Conservation (phyloP, 495 filamentous ascomycete genomes). For the Margaritispora aquatica region DNA sequence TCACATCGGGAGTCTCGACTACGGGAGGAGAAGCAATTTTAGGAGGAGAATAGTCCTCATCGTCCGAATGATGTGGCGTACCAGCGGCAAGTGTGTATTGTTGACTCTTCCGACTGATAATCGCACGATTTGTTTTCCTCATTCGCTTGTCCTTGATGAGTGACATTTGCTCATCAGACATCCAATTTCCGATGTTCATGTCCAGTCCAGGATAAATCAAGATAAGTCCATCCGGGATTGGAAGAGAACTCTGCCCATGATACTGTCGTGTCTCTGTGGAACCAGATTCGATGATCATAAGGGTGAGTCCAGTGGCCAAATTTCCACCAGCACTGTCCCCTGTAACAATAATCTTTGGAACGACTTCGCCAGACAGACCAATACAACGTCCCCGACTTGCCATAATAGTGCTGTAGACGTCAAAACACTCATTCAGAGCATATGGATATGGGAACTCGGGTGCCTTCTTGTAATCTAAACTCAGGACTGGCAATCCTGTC, state of each 20-base stretch:
- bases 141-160: constrained; percentile 79
- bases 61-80: constrained; percentile 60
- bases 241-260: constrained; percentile 55
- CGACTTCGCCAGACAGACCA: constrained; percentile 65
- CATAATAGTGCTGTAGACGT: constrained; percentile 81
- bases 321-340: constrained; percentile 94
- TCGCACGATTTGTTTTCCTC: constrained; percentile 66
- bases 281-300: constrained; percentile 80
- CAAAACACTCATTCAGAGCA: constrained; percentile 92
- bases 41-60: constrained; percentile 40
- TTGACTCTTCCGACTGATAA: constrained; percentile 71
- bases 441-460: constrained; percentile 95
- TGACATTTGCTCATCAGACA: constrained; percentile 96
- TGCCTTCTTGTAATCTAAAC: constrained; percentile 90
- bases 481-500: constrained; percentile 76
- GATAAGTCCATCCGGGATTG: constrained; percentile 73
- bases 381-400: constrained; percentile 71
- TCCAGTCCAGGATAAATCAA: constrained; percentile 87
- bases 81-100: constrained; percentile 49
- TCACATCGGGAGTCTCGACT: constrained; percentile 5
- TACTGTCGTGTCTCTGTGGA: constrained; percentile 49
- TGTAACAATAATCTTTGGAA: constrained; percentile 72
- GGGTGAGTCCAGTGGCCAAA: constrained; percentile 69
- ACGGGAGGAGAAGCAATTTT: constrained; percentile 24
- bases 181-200: constrained; percentile 98